phyloP scores from a whole-genome alignment of 805 yeast genomes.

The Kurtzmaniella fragi region DNA sequence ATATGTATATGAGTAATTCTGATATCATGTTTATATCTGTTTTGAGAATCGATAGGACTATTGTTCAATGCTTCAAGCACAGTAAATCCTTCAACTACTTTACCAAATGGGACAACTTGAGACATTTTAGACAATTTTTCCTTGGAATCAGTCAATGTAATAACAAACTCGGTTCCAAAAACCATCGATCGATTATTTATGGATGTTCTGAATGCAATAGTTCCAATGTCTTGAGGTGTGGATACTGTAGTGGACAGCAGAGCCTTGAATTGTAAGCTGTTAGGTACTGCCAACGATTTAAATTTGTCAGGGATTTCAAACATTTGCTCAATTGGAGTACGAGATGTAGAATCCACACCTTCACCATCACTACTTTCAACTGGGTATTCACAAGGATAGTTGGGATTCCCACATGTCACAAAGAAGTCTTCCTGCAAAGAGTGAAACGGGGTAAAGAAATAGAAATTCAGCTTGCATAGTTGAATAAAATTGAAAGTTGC shows the following conservation, averaged over 20 bases:
- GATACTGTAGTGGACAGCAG: neutral
- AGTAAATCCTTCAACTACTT: constrained; percentile 46
- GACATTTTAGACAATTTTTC: neutral
- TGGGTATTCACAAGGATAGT: constrained; percentile 25
- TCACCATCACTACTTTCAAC: constrained; percentile 8
- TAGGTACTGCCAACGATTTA: constrained; percentile 1
- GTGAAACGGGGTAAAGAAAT: constrained; percentile 47
- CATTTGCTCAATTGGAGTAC: constrained; percentile 2
- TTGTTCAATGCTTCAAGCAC: constrained; percentile 41
- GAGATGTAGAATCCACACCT: constrained; percentile 3
- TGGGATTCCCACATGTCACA: constrained; percentile 46
- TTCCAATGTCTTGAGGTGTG: constrained; percentile 7
- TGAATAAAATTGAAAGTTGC: constrained; percentile 47
- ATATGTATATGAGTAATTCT: constrained; percentile 48
- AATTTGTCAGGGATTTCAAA: neutral
- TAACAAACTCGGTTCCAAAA: constrained; percentile 3
- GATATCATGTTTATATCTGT: constrained; percentile 16
- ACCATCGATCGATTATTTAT: neutral
- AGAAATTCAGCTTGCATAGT: constrained; percentile 49
- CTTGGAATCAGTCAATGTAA: neutral
- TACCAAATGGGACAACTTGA: constrained; percentile 39
- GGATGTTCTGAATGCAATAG: constrained; percentile 9
- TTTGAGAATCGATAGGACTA: constrained; percentile 29
- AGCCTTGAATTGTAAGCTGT: neutral
- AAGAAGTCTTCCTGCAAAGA: constrained; percentile 34